Base-by-base conservation (phyloP, 805 yeast genomes). In the Wickerhamiella australiensis region DNA sequence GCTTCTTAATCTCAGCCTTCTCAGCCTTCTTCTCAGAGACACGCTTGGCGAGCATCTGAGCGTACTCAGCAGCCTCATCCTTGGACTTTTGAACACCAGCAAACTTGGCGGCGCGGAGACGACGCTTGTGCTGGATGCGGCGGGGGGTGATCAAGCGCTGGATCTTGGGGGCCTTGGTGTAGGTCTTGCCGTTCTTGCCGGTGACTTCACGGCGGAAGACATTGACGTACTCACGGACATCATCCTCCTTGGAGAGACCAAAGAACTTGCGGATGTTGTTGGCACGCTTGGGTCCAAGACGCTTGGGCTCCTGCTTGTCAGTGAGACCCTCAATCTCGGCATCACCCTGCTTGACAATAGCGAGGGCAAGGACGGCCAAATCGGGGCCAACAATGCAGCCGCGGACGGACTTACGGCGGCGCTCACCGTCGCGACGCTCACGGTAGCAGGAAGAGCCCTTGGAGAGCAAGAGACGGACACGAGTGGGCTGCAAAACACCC, bases 201-300 rank as follows among this genome's bases (percentile, higher is more conserved):
- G 82, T 82, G 63, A 92, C 82, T 74, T 90, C 96, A 78, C 98
- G 88, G 80, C 97, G 92, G 70, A 92, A 81, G 20, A 46, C 49
- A 41, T 46, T 46, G 65, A 92, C 98, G 75, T 79, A 92, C 75
- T 78, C 75, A 71, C 85, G 80, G 61, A 84, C 90, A 67, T 85
- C 94, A 67, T 84, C 94, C 72, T 84, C 94, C 78, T 85, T 84
- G 75, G 94, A 70, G 67, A 86, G 83, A 77, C 96, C 97, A 71
- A 85, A 92, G 95, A 92, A 92, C 77, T 92, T 90, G 84, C 97
- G 88, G 75, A 92, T 92, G 90, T 90, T 76, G 94, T 87, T 90
- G 70, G 98, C 98, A 84, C 98, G 87, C 94, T 92, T 92, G 76
- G 98, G 98, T 70, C 98, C 98, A 70, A 92, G 82, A 81, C 97